Evolutionary conservation across 768 basidiomycete genomes (phyloP).

Genomic region (Sarcodon aspratus): DNA sequence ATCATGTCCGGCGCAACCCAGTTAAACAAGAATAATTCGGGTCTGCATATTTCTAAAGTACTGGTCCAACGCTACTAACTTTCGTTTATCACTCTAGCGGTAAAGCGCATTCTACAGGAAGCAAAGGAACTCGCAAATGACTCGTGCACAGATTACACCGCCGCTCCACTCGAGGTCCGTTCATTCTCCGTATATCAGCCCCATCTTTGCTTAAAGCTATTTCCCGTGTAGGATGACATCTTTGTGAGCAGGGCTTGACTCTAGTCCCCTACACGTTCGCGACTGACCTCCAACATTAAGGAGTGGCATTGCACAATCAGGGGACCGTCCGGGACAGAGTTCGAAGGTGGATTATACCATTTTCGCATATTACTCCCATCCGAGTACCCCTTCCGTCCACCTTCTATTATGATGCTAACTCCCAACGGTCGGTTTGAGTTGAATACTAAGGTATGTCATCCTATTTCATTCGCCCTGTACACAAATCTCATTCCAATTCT

Average conservation of each 20-base stretch:
- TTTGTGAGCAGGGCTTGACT: conserved; percentile 44
- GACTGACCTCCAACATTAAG: conserved; percentile 13
- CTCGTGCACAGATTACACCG: conserved; percentile 77
- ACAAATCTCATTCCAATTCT: conserved; percentile 1
- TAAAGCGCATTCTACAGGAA: conserved; percentile 97
- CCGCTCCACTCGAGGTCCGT: conserved; percentile 65
- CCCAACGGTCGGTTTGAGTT: conserved; percentile 96
- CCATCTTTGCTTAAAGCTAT: conserved; percentile 1
- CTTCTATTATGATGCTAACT: conserved; percentile 91
- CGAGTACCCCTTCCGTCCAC: conserved; percentile 94
- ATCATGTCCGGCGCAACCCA: conserved; percentile 10
- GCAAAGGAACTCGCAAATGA: conserved; percentile 82
- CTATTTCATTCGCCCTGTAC: not conserved
- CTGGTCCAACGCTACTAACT: not conserved
- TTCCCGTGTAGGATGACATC: conserved; percentile 58
- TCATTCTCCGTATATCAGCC: not conserved
- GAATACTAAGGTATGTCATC: conserved; percentile 71
- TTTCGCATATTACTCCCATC: conserved; percentile 84
- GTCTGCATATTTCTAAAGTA: conserved; percentile 25
- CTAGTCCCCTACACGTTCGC: not conserved
- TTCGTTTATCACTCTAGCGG: conserved; percentile 36
- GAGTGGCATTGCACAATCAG: conserved; percentile 98
- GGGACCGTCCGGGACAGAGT: conserved; percentile 81
- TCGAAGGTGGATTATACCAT: conserved; percentile 93
- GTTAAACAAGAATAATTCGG: conserved; percentile 89